These are phyloP conservation scores for Tulasnella sp. DNA, from an alignment of 768 basidiomycete genomes.

Conservation along the genomic window DNA sequence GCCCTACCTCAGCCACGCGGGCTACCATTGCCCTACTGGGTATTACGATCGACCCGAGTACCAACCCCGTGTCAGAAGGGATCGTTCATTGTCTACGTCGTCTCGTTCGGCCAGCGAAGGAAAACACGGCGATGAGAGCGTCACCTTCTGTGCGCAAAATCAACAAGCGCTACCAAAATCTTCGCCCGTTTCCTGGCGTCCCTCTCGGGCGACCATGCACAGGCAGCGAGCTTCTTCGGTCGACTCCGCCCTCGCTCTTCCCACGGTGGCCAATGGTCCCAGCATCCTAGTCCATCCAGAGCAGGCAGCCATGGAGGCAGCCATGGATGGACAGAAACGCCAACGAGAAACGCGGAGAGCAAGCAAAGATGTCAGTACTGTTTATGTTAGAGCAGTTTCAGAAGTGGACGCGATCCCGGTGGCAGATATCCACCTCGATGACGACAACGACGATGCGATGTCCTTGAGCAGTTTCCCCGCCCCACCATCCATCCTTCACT, in stretches of 20 bases:
- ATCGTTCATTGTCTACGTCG: background rate
- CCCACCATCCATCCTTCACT: background rate
- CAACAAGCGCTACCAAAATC: too few relatives aligned
- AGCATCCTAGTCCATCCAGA: background rate
- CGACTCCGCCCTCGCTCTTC: background rate
- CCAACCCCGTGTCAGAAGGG: too few relatives aligned
- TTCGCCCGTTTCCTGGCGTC: too few relatives aligned
- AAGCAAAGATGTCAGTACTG: too few relatives aligned
- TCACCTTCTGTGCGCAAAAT: too few relatives aligned
- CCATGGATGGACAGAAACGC: background rate
- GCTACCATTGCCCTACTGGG: background rate
- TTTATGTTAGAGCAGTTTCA: too few relatives aligned
- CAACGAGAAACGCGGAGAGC: background rate
- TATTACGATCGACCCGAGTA: background rate
- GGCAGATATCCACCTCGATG: conserved; percentile 1
- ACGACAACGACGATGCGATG: background rate
- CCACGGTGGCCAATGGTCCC: background rate
- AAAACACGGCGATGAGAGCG: too few relatives aligned
- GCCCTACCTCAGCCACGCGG: too few relatives aligned
- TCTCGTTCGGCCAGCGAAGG: background rate
- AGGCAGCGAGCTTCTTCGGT: conserved; percentile 3
- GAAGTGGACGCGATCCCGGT: conserved; percentile 9
- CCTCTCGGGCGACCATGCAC: background rate
- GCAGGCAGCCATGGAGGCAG: background rate
- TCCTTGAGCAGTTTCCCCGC: conserved; percentile 9